Base-by-base conservation (phyloP, 2,329 filamentous ascomycete species). In the Bimuria novae-zelandiae region DNA sequence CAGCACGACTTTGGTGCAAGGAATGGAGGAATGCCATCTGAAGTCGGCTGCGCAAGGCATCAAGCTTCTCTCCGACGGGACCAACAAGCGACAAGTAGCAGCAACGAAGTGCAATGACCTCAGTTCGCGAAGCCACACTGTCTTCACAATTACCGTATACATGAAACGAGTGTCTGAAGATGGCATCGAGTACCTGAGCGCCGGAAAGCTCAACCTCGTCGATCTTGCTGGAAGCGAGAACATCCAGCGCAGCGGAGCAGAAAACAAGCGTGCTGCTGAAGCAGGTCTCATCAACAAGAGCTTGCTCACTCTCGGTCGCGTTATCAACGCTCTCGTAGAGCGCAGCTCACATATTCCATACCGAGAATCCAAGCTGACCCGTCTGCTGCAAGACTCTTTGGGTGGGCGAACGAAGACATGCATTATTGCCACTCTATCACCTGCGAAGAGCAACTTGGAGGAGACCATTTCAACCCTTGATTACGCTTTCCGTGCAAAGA, bases 81-180 rank as follows among this genome's bases (percentile, higher is more conserved):
- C 92, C 73, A 82, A 94, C 76, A 96, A 92, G 75, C 89, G 94
- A 44, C 94, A 99, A 75, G 94, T 99, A n/a, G 95, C 94, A 5
- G 92, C 95, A 3, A 99, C 94, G n/a, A 97, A 97, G 75, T 99
- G 94, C 83, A 99, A 99, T 72, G 94, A 99, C 66, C 84, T 97
- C 50, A 97, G 92, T 75, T 97, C 92, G 65, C 87, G 94, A 73
- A 96, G 92, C 78, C 95, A 99, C 70, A 99, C 94, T 0, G 89
- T 99, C 19, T 99, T 99, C 70, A 97, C 94, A 7, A 90, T 99
- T 55, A 97, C 93, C 0, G 90, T 92, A 0, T 91, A 92, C 69
- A 88, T 92, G 67, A 96, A 96, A 75, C 87, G 89, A 56, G 85
- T 85, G 0, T 85, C 85, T 2, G 90, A 95, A 42, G 86, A 88